Percentiles rank a stretch among this genome's conserved stretches.
These are phyloP conservation scores for Talaromyces islandicus DNA, from an alignment of 2,329 filamentous ascomycete genomes.

Conservation along the genomic window DNA sequence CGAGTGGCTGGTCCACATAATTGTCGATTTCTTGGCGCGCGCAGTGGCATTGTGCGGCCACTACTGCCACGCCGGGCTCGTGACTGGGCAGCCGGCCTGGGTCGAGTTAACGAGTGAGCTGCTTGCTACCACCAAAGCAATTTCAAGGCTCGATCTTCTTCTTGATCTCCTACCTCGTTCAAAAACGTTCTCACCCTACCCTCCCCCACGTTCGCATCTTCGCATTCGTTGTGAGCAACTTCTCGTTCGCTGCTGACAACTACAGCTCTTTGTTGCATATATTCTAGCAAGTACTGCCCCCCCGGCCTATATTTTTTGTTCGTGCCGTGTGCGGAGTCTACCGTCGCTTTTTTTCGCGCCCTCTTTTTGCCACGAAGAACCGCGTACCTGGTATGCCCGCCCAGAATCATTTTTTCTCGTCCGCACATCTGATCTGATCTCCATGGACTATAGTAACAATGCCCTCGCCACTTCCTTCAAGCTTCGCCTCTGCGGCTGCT, in stretches of 20 bases:
- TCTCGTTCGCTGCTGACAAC: constrained; percentile 5
- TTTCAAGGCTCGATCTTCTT: constrained; percentile 9
- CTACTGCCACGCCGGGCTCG: constrained; percentile 2
- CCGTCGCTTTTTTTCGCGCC: constrained; percentile 9
- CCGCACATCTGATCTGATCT: constrained; percentile 16
- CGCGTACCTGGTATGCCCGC: constrained; percentile 5
- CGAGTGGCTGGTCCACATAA: constrained; percentile 8
- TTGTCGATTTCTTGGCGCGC: neutral
- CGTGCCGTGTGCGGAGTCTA: constrained; percentile 12
- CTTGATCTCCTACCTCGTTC: constrained; percentile 7
- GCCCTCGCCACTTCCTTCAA: constrained; percentile 73
- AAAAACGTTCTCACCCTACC: constrained; percentile 3
- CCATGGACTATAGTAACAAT: constrained; percentile 35
- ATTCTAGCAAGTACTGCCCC: constrained; percentile 1
- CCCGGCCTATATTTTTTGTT: constrained; percentile 9
- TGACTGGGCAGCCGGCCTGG: constrained; percentile 1
- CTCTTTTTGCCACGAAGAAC: constrained; percentile 11
- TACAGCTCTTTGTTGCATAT: constrained; percentile 10
- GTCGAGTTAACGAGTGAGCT: neutral
- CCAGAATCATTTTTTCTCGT: constrained; percentile 5
- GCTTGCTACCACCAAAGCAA: constrained; percentile 1
- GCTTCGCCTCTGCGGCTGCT: constrained; percentile 77
- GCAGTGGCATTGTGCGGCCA: constrained; percentile 4
- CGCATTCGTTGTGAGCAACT: constrained; percentile 5
- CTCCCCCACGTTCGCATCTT: constrained; percentile 4